A percentile compares a stretch with the other conserved stretches of the same genome.
These are phyloP conservation scores for Sicyos edulis DNA, from an alignment of 306 rosid species.

Conservation along the genomic window DNA sequence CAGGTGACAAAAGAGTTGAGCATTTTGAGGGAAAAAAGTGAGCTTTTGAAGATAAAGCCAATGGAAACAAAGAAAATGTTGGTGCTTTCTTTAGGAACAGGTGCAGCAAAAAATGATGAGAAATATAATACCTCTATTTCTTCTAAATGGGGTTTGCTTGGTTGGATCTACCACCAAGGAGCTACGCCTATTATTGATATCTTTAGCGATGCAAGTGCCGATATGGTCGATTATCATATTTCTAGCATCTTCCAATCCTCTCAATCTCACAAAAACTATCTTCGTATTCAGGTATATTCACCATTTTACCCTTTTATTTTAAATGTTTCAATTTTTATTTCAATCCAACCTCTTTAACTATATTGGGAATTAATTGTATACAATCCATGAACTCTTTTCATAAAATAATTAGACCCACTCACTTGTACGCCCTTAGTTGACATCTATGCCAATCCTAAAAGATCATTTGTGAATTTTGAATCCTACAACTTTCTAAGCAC, in stretches of 20 bases:
- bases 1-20: background rate
- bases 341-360: too few species aligned
- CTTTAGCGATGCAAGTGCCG: background rate
- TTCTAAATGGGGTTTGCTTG: background rate
- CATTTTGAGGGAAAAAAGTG: background rate
- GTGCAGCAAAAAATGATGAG: background rate
- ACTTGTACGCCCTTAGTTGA: too few species aligned
- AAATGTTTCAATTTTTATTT: too few species aligned
- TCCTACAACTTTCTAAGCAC: too few species aligned
- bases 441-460: too few species aligned
- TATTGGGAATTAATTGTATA: too few species aligned
- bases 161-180: background rate
- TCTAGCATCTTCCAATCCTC: background rate
- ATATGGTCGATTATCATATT: constrained; percentile 3
- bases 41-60: background rate
- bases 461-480: too few species aligned
- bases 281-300: background rate
- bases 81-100: background rate
- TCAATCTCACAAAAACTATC: background rate
- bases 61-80: too few species aligned
- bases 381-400: too few species aligned
- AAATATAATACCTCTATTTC: background rate
- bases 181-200: background rate
- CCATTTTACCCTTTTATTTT: too few species aligned
- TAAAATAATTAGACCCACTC: too few species aligned